A percentile compares a stretch with the other conserved stretches of the same genome.
Conservation (phyloP, 2,329 filamentous ascomycete genomes). For the Colletotrichum sp. region DNA sequence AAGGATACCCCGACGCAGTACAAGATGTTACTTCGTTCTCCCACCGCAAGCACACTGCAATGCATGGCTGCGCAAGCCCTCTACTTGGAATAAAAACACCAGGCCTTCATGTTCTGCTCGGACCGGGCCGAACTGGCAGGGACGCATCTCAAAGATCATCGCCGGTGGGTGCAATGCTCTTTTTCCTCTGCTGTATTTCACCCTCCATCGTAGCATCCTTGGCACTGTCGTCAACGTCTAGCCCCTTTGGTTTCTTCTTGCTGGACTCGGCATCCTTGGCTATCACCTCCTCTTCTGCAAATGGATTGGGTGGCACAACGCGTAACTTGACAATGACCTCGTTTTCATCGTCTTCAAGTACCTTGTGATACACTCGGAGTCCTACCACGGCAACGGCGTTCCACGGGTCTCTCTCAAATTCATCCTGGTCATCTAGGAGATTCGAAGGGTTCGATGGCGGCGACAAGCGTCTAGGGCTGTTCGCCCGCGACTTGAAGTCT, state of each 20-base stretch:
- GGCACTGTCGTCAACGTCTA: constrained; percentile 51
- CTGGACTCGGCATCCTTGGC: constrained; percentile 17
- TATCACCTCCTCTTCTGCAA: constrained; percentile 24
- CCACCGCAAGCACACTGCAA: not conserved
- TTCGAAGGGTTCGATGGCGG: constrained; percentile 4
- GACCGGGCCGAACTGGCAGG: not conserved
- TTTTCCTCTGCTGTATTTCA: constrained; percentile 35
- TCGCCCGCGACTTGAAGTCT: constrained; percentile 21
- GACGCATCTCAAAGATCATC: constrained; percentile 1
- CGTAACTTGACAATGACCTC: constrained; percentile 41
- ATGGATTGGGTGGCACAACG: constrained; percentile 43
- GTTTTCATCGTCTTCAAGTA: constrained; percentile 31
- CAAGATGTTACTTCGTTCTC: not conserved
- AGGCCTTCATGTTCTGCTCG: not conserved
- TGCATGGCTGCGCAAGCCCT: not conserved
- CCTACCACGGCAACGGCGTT: constrained; percentile 60
- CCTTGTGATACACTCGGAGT: constrained; percentile 58
- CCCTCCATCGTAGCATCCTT: constrained; percentile 47
- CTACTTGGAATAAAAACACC: not conserved
- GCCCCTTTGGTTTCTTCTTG: constrained; percentile 32
- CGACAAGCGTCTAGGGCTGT: constrained; percentile 12
- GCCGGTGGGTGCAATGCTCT: constrained; percentile 31
- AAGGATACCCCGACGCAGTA: constrained; percentile 4
- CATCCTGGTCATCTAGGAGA: constrained; percentile 51
- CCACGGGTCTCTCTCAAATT: constrained; percentile 59